Conservation (phyloP, 306 rosid genomes). For the Rosa multiflora region DNA sequence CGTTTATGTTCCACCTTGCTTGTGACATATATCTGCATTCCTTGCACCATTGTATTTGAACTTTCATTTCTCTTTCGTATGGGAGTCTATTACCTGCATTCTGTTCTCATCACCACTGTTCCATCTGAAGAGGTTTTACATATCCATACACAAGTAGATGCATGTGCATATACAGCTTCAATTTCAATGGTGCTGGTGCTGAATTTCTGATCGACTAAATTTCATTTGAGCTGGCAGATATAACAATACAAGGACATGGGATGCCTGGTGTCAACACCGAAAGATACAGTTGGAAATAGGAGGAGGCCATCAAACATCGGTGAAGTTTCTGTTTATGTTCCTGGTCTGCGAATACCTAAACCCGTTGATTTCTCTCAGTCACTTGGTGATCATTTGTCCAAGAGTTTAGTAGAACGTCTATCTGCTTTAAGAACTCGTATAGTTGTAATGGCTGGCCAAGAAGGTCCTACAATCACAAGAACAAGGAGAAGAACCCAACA, state of each 20-base stretch:
- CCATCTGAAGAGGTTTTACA: constrained; percentile 13
- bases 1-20: constrained; percentile 42
- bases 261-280: constrained; percentile 70
- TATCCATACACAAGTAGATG: background rate
- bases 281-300: constrained; percentile 77
- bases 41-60: constrained; percentile 26
- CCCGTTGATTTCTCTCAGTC: constrained; percentile 80
- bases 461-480: constrained; percentile 90
- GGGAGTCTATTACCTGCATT: constrained; percentile 22
- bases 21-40: constrained; percentile 29
- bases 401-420: constrained; percentile 73
- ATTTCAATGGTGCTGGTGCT: constrained; percentile 19
- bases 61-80: constrained; percentile 23
- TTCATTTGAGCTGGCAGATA: constrained; percentile 38
- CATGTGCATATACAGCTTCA: background rate
- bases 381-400: constrained; percentile 73
- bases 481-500: constrained; percentile 89
- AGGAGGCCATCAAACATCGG: constrained; percentile 92
- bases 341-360: constrained; percentile 91
- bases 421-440: constrained; percentile 89
- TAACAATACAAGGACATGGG: constrained; percentile 66
- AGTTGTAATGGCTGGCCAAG: constrained; percentile 95
- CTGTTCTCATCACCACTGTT: constrained; percentile 18
- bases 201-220: constrained; percentile 29
- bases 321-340: constrained; percentile 91